A percentile compares a stretch with the other conserved stretches of the same genome.
Conservation (phyloP, 495 filamentous ascomycete species). For the Tuber magnatum region DNA sequence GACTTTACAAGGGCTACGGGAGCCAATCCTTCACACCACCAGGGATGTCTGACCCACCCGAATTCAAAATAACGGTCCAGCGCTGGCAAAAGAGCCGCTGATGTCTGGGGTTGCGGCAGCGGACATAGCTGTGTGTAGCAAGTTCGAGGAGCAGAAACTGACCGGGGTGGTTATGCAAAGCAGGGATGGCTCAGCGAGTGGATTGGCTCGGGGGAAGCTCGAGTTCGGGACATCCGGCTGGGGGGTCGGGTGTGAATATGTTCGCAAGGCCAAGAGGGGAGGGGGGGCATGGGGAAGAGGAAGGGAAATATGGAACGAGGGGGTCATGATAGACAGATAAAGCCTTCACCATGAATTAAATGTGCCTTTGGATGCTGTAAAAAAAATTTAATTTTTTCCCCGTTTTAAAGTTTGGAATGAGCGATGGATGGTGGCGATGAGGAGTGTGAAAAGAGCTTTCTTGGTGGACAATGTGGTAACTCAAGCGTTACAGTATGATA, state of each 20-base stretch:
- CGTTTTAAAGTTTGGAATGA: slow-evolving; percentile 8
- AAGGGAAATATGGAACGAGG: neutral
- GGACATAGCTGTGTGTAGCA: slow-evolving; percentile 29
- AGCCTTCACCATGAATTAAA: slow-evolving; percentile 1
- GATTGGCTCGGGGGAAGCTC: slow-evolving; percentile 27
- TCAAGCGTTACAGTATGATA: neutral
- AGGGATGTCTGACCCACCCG: slow-evolving; percentile 33
- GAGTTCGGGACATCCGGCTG: slow-evolving; percentile 5
- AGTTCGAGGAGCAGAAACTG: slow-evolving; percentile 34
- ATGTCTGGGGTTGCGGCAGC: slow-evolving; percentile 18
- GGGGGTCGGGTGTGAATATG: slow-evolving; percentile 18
- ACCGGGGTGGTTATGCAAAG: slow-evolving; percentile 31
- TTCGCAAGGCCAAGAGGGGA: slow-evolving; percentile 9
- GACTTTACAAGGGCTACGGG: slow-evolving; percentile 17
- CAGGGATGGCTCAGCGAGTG: slow-evolving; percentile 35
- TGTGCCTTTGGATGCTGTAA: slow-evolving; percentile 4
- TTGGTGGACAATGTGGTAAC: neutral
- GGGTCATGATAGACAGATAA: slow-evolving; percentile 2
- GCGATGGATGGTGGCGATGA: neutral
- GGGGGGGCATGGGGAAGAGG: neutral
- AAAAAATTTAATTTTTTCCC: slow-evolving; percentile 2
- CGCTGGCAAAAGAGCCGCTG: slow-evolving; percentile 36
- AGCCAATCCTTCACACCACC: slow-evolving; percentile 12
- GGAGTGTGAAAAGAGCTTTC: neutral
- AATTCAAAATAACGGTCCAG: slow-evolving; percentile 15